Evolutionary conservation across 163 green algal genomes (phyloP).

Genomic region (Chloromonas sp.): DNA sequence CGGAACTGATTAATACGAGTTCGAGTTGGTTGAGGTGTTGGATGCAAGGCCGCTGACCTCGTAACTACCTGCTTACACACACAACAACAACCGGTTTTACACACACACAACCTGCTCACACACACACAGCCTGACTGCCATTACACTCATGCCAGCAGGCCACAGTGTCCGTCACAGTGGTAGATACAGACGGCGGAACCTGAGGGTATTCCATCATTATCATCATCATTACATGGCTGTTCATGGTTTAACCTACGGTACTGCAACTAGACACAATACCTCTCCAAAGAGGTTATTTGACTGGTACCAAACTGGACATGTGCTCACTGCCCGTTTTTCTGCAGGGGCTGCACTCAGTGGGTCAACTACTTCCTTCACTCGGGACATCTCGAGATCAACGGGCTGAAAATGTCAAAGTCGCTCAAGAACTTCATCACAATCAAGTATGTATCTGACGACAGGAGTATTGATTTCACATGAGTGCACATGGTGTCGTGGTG

Average conservation of each 20-base stretch:
- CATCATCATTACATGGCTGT: too few species aligned
- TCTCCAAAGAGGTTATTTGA: too few species aligned
- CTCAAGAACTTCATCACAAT: conserved; percentile 99
- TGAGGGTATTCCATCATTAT: too few species aligned
- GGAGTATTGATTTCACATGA: neutral
- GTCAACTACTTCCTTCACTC: conserved; percentile 99
- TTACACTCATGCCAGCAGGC: too few species aligned
- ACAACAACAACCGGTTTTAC: neutral
- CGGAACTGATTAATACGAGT: neutral
- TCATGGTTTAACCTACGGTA: too few species aligned
- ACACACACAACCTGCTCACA: too few species aligned
- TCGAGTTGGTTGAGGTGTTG: neutral
- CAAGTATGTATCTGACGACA: conserved; percentile 31
- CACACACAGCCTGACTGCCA: too few species aligned
- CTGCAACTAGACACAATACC: too few species aligned
- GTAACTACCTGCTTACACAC: neutral
- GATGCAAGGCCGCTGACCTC: neutral
- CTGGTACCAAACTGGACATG: too few species aligned
- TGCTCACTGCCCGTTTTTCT: neutral
- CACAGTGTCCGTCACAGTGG: too few species aligned
- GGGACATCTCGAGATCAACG: conserved; percentile 93
- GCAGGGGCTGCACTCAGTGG: conserved; percentile 78
- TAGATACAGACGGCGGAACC: too few species aligned
- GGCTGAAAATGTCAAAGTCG: conserved; percentile 97
- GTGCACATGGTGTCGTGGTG: neutral